A percentile compares a stretch with the other conserved stretches of the same genome.
These are phyloP conservation scores for Trichoderma erinaceum DNA, from an alignment of 495 filamentous ascomycete species.

Conservation along the genomic window DNA sequence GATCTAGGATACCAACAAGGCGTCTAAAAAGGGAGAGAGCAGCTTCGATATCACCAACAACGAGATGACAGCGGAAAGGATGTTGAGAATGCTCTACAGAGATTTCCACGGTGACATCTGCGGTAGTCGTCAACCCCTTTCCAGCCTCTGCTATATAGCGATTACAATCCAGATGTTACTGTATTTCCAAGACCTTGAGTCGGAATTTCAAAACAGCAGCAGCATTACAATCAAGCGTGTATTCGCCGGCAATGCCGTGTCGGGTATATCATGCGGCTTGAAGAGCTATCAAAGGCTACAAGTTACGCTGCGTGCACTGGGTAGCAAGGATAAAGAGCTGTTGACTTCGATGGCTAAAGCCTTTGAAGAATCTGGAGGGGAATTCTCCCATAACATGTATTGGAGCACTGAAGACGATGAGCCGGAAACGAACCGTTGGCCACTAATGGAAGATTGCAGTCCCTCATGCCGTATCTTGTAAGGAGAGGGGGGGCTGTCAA, in stretches of 20 bases:
- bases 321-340: background rate
- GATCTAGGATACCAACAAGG: background rate
- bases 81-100: background rate
- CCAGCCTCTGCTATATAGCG: background rate
- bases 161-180: background rate
- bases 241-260: background rate
- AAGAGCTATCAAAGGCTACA: background rate
- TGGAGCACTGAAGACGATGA: background rate
- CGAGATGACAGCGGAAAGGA: background rate
- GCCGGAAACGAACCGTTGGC: background rate
- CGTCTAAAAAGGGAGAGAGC: background rate
- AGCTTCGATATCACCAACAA: background rate
- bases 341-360: background rate
- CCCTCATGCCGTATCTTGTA: background rate
- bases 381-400: background rate
- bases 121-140: background rate
- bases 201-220: background rate
- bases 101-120: background rate
- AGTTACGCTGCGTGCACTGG: background rate
- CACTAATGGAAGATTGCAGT: background rate
- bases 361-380: background rate
- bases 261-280: background rate
- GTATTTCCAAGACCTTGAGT: background rate
- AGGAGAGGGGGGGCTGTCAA: background rate
- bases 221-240: background rate